Evolutionary conservation across 192 early-diverging fungal genomes (phyloP), one percentile per base, ranked within the genome.

Genomic region (Pilaira anomala): DNA sequence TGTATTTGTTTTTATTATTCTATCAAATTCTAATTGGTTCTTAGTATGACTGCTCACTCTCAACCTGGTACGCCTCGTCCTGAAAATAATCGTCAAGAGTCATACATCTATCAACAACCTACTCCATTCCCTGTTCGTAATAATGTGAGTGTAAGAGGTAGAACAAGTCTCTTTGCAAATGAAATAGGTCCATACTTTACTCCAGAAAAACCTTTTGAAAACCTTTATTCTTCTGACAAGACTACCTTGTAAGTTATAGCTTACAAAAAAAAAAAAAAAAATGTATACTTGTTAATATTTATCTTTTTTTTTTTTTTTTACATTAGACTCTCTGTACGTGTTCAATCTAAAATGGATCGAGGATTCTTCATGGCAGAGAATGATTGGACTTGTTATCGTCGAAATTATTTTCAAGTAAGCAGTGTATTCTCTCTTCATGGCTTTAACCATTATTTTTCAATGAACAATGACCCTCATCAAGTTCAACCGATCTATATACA

Each of bases 341-440:
- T 92, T 45, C 65, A 80, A 53, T 80, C 88, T 11, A 87, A 87
- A 26, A 79, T 94, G 3, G 91, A 93, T 55, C 75, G 86, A 22
- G 91, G 91, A 1, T 93, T 93, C 72, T 91, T 93, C 57, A 60
- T 92, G 25, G 81, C 89, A 1, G 85, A 87, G 24, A 67, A 71
- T 46, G 87, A 87, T 53, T 93, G 91, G 91, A 91, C 91, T 7
- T 93, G 91, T 69, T 93, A 93, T 67, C 77, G 91, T n/a, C 82
- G 91, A 61, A 93, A 93, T 60, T 93, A 93, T 76, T 93, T 93
- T 53, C 88, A 93, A 67, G 74, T 93, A 30, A 78, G 75, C 56
- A 64, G 67, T 44, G 60, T 78, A 16, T 89, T 87, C 68, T 69
- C 48, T 0, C 14, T 75, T 7, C 62, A 68, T 9, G 76, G 72